These are phyloP conservation scores for Pseudogymnoascus sp. DNA, from an alignment of 2,329 filamentous ascomycete species.

Conservation along the genomic window DNA sequence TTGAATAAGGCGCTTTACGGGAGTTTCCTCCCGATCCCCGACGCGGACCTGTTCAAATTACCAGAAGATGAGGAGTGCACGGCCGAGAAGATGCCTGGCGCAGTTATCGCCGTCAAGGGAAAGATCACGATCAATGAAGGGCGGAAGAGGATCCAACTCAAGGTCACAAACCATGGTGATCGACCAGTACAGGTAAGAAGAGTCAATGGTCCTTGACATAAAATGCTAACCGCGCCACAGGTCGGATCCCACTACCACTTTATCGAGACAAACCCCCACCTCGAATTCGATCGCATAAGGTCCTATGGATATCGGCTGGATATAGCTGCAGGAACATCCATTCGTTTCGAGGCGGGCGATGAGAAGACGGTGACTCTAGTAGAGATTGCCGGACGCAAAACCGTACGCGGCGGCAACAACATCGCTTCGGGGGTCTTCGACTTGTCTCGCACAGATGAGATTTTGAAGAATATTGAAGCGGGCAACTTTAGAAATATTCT, in stretches of 20 bases:
- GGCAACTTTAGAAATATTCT: constrained; percentile 73
- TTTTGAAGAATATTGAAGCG: constrained; percentile 57
- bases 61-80: constrained; percentile 59
- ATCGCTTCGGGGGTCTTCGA: constrained; percentile 69
- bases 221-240: constrained; percentile 29
- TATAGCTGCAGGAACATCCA: constrained; percentile 82
- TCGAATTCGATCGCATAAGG: constrained; percentile 77
- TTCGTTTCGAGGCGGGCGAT: constrained; percentile 91
- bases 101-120: constrained; percentile 63
- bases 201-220: not conserved
- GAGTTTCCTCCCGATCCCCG: constrained; percentile 77
- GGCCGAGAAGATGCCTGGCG: constrained; percentile 64
- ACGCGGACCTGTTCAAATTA: constrained; percentile 57
- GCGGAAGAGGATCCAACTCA: constrained; percentile 63
- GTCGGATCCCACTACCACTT: constrained; percentile 94
- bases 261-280: constrained; percentile 83
- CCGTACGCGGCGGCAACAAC: constrained; percentile 78
- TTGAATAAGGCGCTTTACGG: constrained; percentile 82
- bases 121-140: constrained; percentile 65
- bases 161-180: constrained; percentile 80
- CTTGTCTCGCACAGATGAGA: constrained; percentile 51
- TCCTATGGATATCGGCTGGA: constrained; percentile 83
- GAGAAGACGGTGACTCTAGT: constrained; percentile 84
- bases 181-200: constrained; percentile 70
- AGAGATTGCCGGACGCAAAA: constrained; percentile 71